Evolutionary conservation across 2,329 filamentous ascomycete genomes (phyloP), one percentile per base, ranked within the genome.

Genomic region (Pseudogymnoascus sp.): DNA sequence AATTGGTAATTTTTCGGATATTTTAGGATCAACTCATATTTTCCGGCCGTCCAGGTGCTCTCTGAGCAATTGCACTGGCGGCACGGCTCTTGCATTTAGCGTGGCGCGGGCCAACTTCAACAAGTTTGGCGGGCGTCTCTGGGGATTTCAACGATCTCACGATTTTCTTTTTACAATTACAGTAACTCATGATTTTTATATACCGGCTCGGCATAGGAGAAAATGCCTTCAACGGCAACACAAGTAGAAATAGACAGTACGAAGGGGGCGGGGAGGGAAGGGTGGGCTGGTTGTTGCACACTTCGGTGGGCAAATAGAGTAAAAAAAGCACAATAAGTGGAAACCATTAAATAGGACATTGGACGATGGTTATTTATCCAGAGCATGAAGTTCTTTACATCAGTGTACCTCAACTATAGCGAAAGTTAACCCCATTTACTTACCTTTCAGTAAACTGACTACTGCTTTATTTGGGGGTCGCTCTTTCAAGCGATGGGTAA

Each of bases 81-180:
- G 37, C 29, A 60, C 31, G 37, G 36, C 37, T 48, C 64, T 67
- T 70, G 69, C 70, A 72, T 71, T 65, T 70, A 71, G 69, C 68
- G 67, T 65, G 68, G 69, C 69, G 62, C 21, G 68, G 67, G 62
- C 65, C 69, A 69, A 71, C 66, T 72, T 72, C 71, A 72, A 72
- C 70, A 72, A 66, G 69, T 71, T 69, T 69, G 67, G 69, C 48
- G 48, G 48, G 48, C 67, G 70, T 72, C 69, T 58, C 55, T 55
- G 48, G 60, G 58, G 68, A 69, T 71, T 67, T 64, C 63, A 64
- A 64, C 63, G 63, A 64, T 64, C 62, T 61, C 60, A 58, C 27
- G 59, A 52, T 62, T 62, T 62, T 31, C 35, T 31, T 40, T 62
- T 39, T 45, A 35, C 25, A 33, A 29, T 62, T 59, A 60, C 58